Percentiles rank a stretch among this genome's conserved stretches.
Conservation (phyloP, 116 monocot genomes). For the Thalassia testudinum region DNA sequence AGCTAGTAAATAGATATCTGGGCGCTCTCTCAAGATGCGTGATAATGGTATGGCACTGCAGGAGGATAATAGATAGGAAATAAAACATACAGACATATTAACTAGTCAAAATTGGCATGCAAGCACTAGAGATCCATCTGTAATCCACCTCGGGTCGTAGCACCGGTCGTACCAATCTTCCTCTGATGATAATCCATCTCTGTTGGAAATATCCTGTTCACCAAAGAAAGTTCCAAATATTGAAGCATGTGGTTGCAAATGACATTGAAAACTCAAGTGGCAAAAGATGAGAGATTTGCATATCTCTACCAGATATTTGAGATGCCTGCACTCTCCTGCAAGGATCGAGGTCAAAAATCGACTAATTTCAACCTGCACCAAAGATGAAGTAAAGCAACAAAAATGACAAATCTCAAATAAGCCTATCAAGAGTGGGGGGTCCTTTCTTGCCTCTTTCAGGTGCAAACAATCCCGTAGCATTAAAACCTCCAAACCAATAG, state of each 20-base stretch:
- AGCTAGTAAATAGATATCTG: slow-evolving; percentile 26
- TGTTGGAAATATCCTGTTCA: slow-evolving; percentile 58
- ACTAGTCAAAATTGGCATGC: neutral
- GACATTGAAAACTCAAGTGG: neutral
- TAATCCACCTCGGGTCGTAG: slow-evolving; percentile 25
- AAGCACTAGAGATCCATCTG: neutral
- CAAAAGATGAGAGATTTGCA: neutral
- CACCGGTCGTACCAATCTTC: slow-evolving; percentile 38
- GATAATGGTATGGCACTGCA: slow-evolving; percentile 16
- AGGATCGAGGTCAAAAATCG: slow-evolving; percentile 33
- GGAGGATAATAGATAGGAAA: neutral
- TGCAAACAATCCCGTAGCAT: slow-evolving; percentile 57
- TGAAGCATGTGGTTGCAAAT: neutral
- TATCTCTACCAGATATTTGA: slow-evolving; percentile 37
- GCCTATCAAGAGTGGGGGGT: neutral
- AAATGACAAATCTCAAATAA: neutral
- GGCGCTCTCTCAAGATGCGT: slow-evolving; percentile 25
- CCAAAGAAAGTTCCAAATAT: neutral
- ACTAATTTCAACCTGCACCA: slow-evolving; percentile 42
- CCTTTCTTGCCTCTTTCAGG: slow-evolving; percentile 55
- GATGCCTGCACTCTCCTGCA: slow-evolving; percentile 37
- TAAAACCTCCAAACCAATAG: slow-evolving; percentile 40
- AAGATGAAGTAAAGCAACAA: slow-evolving; percentile 2
- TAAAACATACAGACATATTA: neutral
- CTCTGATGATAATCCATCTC: slow-evolving; percentile 43